Percentiles rank a stretch among this genome's conserved stretches.
Evolutionary conservation across 257 asterid species (phyloP).

Genomic region (Eucommia ulmoides): DNA sequence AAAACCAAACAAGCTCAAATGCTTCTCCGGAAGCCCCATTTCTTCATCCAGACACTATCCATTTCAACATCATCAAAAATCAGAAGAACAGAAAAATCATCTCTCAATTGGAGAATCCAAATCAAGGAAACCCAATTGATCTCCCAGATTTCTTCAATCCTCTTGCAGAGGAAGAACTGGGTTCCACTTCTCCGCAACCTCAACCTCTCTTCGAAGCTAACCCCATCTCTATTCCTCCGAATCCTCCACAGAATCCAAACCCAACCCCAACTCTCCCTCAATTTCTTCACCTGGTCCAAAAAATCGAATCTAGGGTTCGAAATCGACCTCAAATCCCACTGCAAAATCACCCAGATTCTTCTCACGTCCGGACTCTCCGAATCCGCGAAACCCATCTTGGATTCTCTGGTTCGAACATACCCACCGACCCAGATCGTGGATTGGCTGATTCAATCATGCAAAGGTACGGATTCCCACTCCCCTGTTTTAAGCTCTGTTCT

Average conservation of each 20-base stretch:
- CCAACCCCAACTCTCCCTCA: slow-evolving; percentile 40
- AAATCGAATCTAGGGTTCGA: slow-evolving; percentile 34
- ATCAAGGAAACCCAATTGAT: slow-evolving; percentile 36
- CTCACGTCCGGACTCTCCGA: slow-evolving; percentile 32
- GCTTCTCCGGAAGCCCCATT: slow-evolving; percentile 1
- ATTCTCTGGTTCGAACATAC: slow-evolving; percentile 31
- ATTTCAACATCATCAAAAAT: too few species aligned
- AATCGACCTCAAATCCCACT: slow-evolving; percentile 44
- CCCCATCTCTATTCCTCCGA: slow-evolving; percentile 46
- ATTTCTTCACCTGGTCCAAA: slow-evolving; percentile 61
- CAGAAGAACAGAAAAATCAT: slow-evolving; percentile 6
- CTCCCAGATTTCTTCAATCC: slow-evolving; percentile 46
- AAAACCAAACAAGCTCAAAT: background rate
- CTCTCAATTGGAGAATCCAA: slow-evolving; percentile 44
- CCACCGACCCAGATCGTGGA: slow-evolving; percentile 35
- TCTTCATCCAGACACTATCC: slow-evolving; percentile 9
- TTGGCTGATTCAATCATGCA: slow-evolving; percentile 24
- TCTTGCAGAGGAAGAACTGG: slow-evolving; percentile 72
- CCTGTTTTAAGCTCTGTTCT: slow-evolving; percentile 29
- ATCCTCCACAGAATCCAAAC: slow-evolving; percentile 37
- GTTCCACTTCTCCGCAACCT: slow-evolving; percentile 47
- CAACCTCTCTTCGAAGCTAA: slow-evolving; percentile 29
- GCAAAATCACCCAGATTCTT: slow-evolving; percentile 36
- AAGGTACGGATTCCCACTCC: slow-evolving; percentile 21
- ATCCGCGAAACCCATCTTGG: slow-evolving; percentile 43